Evolutionary conservation across 129 eudicot species (phyloP).

Genomic region (Apium graveolens): DNA sequence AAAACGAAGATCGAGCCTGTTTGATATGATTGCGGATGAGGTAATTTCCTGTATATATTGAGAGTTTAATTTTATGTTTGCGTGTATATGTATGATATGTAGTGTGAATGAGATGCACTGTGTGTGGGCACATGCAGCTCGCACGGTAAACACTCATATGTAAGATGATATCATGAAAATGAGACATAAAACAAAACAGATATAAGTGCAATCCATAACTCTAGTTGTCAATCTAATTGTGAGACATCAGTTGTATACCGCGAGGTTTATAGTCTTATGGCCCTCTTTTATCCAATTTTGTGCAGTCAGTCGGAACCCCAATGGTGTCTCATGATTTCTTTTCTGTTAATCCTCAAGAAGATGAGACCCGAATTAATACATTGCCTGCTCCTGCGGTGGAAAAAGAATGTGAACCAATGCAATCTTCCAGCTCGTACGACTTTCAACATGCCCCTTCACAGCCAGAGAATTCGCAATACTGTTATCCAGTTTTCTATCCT

Average conservation of each 20-base stretch:
- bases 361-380: slow-evolving; percentile 36
- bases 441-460: slow-evolving; percentile 29
- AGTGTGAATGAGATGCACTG: not conserved
- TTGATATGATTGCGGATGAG: slow-evolving; percentile 78
- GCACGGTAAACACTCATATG: not conserved
- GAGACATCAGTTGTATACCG: not conserved
- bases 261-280: not conserved
- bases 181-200: slow-evolving; percentile 5
- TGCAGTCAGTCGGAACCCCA: slow-evolving; percentile 41
- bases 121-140: not conserved
- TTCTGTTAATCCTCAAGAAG: slow-evolving; percentile 37
- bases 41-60: slow-evolving; percentile 25
- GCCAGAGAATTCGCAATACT: slow-evolving; percentile 40
- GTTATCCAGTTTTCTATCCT: slow-evolving; percentile 61
- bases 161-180: not conserved
- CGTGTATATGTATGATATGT: not conserved
- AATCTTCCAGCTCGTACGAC: slow-evolving; percentile 58
- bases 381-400: slow-evolving; percentile 48
- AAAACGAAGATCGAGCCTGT: slow-evolving; percentile 90
- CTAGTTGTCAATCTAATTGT: not conserved
- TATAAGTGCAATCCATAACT: not conserved
- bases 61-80: not conserved
- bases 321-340: slow-evolving; percentile 44
- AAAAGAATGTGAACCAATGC: slow-evolving; percentile 79
- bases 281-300: slow-evolving; percentile 10